Conservation (phyloP, 768 basidiomycete genomes). For the Boletellus sp. region DNA sequence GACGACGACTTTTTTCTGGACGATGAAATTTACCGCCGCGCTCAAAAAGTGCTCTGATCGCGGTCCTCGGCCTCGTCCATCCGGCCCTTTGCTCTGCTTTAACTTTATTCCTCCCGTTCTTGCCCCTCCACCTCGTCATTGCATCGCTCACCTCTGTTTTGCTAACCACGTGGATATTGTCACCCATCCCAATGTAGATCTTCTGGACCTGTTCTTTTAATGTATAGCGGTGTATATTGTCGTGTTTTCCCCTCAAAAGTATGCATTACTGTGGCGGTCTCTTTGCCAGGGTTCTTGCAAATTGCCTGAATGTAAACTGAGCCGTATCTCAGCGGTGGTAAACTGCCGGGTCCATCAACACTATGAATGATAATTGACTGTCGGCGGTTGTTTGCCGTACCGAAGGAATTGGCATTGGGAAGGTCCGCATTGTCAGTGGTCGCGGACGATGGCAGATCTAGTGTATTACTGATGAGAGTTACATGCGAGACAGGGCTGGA, state of each 20-base stretch:
- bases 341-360: no score
- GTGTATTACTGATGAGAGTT: conserved; percentile 7
- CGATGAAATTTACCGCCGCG: conserved; percentile 41
- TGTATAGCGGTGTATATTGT: conserved; percentile 3
- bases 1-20: conserved; percentile 57
- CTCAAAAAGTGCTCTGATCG: conserved; percentile 13
- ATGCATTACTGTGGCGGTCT: no score
- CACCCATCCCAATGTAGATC: not conserved
- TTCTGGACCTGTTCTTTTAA: not conserved
- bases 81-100: not conserved
- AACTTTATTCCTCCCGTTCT: conserved; percentile 12
- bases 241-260: not conserved
- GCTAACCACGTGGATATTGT: conserved; percentile 14
- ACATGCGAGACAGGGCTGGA: conserved; percentile 2
- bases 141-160: conserved; percentile 13
- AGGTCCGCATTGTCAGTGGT: not conserved
- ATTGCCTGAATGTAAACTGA: no score
- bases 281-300: no score
- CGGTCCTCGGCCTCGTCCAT: not conserved
- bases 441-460: not conserved
- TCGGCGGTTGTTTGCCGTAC: no score
- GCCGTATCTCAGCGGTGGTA: no score
- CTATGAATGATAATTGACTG: no score
- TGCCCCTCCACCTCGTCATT: not conserved
- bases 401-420: no score